These are phyloP conservation scores for Talaromyces liani DNA, from an alignment of 495 filamentous ascomycete genomes.

Conservation along the genomic window DNA sequence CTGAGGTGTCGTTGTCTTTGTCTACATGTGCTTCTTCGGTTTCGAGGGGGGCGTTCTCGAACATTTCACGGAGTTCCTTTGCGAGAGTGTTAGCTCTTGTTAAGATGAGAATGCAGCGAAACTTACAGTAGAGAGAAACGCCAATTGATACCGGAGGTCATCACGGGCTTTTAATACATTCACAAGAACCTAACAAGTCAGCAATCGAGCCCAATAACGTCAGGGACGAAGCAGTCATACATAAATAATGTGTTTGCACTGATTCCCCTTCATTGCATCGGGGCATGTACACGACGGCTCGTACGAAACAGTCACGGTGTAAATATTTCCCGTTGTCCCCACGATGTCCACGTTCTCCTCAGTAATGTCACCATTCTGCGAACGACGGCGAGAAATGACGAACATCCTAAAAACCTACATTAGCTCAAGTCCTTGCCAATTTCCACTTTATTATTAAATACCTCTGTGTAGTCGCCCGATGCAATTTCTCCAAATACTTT, in stretches of 20 bases:
- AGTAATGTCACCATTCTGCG: slow-evolving; percentile 30
- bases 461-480: slow-evolving; percentile 38
- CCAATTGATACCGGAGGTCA: slow-evolving; percentile 66
- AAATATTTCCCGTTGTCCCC: slow-evolving; percentile 71
- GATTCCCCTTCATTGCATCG: slow-evolving; percentile 50
- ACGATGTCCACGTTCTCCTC: slow-evolving; percentile 58
- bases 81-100: too few species aligned
- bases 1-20: slow-evolving; percentile 17
- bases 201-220: background rate
- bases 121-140: slow-evolving; percentile 51
- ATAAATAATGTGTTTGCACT: slow-evolving; percentile 72
- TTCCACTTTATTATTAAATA: background rate
- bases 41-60: slow-evolving; percentile 26
- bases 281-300: slow-evolving; percentile 63
- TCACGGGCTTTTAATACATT: slow-evolving; percentile 56
- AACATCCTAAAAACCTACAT: slow-evolving; percentile 41
- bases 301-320: slow-evolving; percentile 49
- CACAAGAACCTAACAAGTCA: slow-evolving; percentile 45
- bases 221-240: slow-evolving; percentile 22
- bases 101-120: background rate
- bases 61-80: slow-evolving; percentile 20
- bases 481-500: slow-evolving; percentile 30
- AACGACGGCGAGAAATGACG: slow-evolving; percentile 42
- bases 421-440: background rate
- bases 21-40: slow-evolving; percentile 12